Evolutionary conservation across 345 rosid genomes (phyloP).

Genomic region (Moricandia moricandioides): DNA sequence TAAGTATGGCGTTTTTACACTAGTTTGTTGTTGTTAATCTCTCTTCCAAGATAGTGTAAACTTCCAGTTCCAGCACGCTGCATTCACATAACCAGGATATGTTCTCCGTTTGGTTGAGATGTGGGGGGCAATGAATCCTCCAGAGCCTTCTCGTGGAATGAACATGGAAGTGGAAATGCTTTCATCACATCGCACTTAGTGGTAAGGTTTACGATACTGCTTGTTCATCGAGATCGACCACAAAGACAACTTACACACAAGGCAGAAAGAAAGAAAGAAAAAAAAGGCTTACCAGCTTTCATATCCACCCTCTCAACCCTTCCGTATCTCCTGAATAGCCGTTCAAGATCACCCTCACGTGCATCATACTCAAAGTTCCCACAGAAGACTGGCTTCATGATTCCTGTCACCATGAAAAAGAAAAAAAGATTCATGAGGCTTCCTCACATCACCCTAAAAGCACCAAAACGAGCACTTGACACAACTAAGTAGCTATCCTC

Average conservation of each 20-base stretch:
- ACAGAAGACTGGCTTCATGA: conserved; percentile 53
- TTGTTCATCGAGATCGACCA: background rate
- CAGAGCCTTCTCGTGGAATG: background rate
- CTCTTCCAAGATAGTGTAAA: background rate
- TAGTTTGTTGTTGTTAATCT: conserved; percentile 20
- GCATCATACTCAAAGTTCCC: conserved; percentile 95
- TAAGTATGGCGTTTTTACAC: conserved; percentile 79
- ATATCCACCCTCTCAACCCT: conserved; percentile 87
- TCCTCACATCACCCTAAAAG: background rate
- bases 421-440: background rate
- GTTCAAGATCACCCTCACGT: conserved; percentile 75
- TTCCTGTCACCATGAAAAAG: background rate
- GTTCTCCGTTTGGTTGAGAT: background rate
- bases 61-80: background rate
- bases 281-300: conserved; percentile 73
- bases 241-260: background rate
- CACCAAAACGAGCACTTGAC: no score
- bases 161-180: conserved; percentile 1
- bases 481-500: no score
- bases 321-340: conserved; percentile 85
- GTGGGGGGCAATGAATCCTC: background rate
- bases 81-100: background rate
- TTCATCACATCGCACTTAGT: background rate
- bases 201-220: background rate
- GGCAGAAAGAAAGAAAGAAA: background rate